Percentiles rank a stretch among this genome's conserved stretches.
These are phyloP conservation scores for Corymbia citriodora DNA, from an alignment of 441 rosid genomes.

Conservation along the genomic window DNA sequence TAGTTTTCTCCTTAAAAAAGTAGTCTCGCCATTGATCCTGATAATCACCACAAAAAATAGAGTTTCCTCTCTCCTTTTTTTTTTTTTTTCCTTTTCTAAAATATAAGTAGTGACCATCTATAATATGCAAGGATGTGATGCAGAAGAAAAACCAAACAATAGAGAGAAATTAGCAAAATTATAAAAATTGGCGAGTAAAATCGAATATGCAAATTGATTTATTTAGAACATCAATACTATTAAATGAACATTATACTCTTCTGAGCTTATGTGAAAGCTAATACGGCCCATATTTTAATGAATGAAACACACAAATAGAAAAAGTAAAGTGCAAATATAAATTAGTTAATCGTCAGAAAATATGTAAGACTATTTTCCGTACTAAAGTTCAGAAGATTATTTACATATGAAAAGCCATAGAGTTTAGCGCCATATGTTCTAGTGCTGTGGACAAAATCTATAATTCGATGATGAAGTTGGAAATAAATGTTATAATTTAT, in stretches of 20 bases:
- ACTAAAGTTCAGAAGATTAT: not conserved
- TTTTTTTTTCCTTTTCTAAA: not conserved
- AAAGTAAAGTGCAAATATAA: not conserved
- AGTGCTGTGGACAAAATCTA: not conserved
- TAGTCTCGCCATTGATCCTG: no score
- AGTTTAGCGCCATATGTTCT: not conserved
- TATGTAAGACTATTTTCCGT: not conserved
- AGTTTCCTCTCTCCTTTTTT: no score
- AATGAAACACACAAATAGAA: not conserved
- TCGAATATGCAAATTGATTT: not conserved
- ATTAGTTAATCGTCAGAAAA: not conserved
- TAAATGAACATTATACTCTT: not conserved
- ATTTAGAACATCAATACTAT: not conserved
- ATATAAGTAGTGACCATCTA: not conserved
- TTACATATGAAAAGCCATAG: not conserved
- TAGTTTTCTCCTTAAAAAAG: no score
- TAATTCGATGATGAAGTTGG: not conserved
- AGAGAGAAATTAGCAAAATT: no score
- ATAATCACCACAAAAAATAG: no score
- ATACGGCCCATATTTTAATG: not conserved
- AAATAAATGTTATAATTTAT: no score
- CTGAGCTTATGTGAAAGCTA: not conserved
- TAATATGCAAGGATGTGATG: not conserved
- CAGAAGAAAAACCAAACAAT: no score
- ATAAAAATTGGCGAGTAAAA: not conserved